Conservation (phyloP, 2,329 filamentous ascomycete species). For the Allantophomopsis lycopodina region DNA sequence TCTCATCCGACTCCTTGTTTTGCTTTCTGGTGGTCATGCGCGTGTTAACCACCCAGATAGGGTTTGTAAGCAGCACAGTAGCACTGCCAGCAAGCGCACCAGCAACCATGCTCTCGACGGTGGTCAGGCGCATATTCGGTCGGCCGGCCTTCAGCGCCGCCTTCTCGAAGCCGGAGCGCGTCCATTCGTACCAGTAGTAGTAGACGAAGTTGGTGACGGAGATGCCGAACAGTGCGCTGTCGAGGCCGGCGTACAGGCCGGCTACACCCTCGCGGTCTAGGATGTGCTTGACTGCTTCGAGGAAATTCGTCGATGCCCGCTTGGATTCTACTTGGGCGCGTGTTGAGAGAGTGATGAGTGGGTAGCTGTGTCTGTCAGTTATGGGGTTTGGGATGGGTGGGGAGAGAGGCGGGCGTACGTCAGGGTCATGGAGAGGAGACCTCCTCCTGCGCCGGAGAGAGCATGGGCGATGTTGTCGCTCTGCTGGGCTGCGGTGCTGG, state of each 20-base stretch:
- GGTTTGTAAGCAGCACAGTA: conserved; percentile 92
- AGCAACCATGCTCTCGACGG: conserved; percentile 86
- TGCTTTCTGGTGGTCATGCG: conserved; percentile 86
- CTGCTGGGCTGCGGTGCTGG: conserved; percentile 31
- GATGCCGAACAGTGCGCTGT: conserved; percentile 93
- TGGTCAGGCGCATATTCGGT: conserved; percentile 70
- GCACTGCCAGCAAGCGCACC: conserved; percentile 88
- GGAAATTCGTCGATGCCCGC: conserved; percentile 73
- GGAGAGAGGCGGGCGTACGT: conserved; percentile 44
- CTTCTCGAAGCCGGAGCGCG: conserved; percentile 70
- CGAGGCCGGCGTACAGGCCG: conserved; percentile 84
- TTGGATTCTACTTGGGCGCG: conserved; percentile 96
- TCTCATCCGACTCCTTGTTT: conserved; percentile 26
- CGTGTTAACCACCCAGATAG: conserved; percentile 98
- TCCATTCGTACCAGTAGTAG: conserved; percentile 99
- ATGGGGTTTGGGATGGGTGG: conserved; percentile 1
- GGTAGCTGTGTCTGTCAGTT: conserved; percentile 49
- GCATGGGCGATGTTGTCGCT: conserved; percentile 97
- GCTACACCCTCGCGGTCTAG: conserved; percentile 80
- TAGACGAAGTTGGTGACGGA: conserved; percentile 99
- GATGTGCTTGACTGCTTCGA: conserved; percentile 73
- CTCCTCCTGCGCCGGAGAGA: conserved; percentile 82
- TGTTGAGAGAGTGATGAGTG: conserved; percentile 92
- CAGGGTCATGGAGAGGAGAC: conserved; percentile 87
- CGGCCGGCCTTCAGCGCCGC: conserved; percentile 63